These are phyloP conservation scores for Entonaema liquescens DNA, from an alignment of 495 filamentous ascomycete genomes.

Conservation along the genomic window DNA sequence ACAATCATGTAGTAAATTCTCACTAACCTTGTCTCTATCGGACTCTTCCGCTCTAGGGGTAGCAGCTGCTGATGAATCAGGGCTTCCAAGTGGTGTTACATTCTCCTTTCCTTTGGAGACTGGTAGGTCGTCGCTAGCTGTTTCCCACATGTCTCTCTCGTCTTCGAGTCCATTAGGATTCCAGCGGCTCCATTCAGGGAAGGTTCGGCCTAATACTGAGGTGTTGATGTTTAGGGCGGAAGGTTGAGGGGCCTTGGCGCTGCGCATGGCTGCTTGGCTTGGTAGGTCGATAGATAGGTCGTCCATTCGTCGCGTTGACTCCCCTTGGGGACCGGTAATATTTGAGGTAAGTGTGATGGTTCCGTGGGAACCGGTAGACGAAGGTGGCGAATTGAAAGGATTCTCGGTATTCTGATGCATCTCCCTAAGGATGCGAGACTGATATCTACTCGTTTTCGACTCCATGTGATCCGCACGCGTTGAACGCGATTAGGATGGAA, in stretches of 20 bases:
- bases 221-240: conserved; percentile 60
- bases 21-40: conserved; percentile 23
- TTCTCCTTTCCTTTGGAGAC: conserved; percentile 50
- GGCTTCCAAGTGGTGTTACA: conserved; percentile 44
- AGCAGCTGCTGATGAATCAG: conserved; percentile 20
- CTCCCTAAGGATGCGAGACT: conserved; percentile 51
- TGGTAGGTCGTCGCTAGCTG: conserved; percentile 23
- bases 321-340: conserved; percentile 56
- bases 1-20: neutral
- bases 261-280: conserved; percentile 26
- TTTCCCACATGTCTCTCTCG: conserved; percentile 35
- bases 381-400: conserved; percentile 60
- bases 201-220: conserved; percentile 67
- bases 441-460: conserved; percentile 42
- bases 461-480: conserved; percentile 38
- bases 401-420: conserved; percentile 52
- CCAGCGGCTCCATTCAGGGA: conserved; percentile 64
- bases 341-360: conserved; percentile 59
- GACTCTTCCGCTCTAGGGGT: conserved; percentile 27
- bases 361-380: conserved; percentile 62
- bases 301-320: conserved; percentile 53
- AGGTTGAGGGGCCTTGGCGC: conserved; percentile 24
- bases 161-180: conserved; percentile 37
- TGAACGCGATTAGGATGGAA: conserved; percentile 35
- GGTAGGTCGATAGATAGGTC: conserved; percentile 31